Conservation (phyloP, 257 asterid genomes). For the Fraxinus anomala region DNA sequence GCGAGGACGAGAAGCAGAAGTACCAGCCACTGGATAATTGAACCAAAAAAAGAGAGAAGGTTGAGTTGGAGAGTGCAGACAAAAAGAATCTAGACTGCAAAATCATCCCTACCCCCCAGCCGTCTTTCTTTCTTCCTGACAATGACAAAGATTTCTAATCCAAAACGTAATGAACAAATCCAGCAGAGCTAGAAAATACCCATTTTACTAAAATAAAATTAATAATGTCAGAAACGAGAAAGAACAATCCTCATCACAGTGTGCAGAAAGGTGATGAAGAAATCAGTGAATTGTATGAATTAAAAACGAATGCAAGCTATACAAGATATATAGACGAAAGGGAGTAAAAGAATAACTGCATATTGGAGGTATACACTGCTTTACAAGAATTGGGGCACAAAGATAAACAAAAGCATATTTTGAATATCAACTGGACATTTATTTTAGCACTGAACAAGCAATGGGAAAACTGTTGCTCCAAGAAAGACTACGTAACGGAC, state of each 20-base stretch:
- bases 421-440: background rate
- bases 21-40: conserved; percentile 68
- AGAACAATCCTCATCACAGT: too few relatives aligned
- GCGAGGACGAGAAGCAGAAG: conserved; percentile 85
- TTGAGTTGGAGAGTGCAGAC: background rate
- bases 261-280: too few relatives aligned
- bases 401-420: background rate
- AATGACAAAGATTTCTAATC: background rate
- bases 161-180: background rate
- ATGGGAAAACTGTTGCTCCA: background rate
- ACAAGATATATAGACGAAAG: too few relatives aligned
- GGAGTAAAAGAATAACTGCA: too few relatives aligned
- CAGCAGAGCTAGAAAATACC: too few relatives aligned
- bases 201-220: too few relatives aligned
- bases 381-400: background rate
- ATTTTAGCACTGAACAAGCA: background rate
- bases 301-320: too few relatives aligned
- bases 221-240: too few relatives aligned
- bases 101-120: conserved; percentile 7
- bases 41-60: background rate
- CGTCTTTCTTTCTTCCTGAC: background rate
- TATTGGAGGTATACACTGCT: background rate
- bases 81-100: background rate
- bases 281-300: too few relatives aligned
- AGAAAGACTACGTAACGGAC: background rate